A percentile compares a stretch with the other conserved stretches of the same genome.
Evolutionary conservation across 2,329 filamentous ascomycete genomes (phyloP).

Genomic region (Lomentospora prolificans): DNA sequence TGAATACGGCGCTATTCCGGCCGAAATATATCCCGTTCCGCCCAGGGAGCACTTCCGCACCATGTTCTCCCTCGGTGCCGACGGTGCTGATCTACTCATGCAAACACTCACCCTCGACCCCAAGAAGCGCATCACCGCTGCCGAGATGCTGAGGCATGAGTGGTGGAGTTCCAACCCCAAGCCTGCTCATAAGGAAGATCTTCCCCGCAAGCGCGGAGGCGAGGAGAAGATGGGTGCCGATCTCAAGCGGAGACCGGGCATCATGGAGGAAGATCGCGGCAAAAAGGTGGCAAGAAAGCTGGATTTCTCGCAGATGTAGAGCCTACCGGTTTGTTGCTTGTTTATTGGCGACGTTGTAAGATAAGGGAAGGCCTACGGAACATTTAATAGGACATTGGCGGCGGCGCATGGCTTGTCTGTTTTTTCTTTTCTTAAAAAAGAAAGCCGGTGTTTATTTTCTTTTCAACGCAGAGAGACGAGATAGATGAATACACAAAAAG

Average conservation of each 20-base stretch:
- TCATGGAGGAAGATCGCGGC: conserved; percentile 34
- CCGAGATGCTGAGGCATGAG: conserved; percentile 66
- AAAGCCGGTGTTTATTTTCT: too few species aligned
- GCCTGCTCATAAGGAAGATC: conserved; percentile 70
- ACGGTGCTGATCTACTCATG: conserved; percentile 82
- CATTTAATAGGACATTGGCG: background rate
- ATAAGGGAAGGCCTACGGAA: background rate
- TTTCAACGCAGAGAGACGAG: too few species aligned
- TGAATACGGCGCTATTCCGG: conserved; percentile 62
- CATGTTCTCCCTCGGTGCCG: conserved; percentile 69
- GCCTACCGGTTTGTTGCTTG: background rate
- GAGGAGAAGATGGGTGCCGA: conserved; percentile 72
- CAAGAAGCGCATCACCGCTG: conserved; percentile 68
- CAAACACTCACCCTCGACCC: conserved; percentile 79
- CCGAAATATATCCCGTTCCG: conserved; percentile 48
- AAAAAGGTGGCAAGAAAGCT: conserved; percentile 75
- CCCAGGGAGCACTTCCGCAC: conserved; percentile 63
- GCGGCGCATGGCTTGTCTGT: too few species aligned
- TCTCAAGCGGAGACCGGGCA: conserved; percentile 56
- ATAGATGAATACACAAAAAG: too few species aligned
- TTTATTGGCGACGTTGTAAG: background rate
- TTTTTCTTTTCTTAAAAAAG: too few species aligned
- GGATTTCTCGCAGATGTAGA: conserved; percentile 49
- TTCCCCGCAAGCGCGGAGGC: conserved; percentile 68
- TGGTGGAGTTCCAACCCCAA: conserved; percentile 82